Evolutionary conservation across 805 yeast species (phyloP), one percentile per base, ranked within the genome.

Genomic region (Ogataea pini): DNA sequence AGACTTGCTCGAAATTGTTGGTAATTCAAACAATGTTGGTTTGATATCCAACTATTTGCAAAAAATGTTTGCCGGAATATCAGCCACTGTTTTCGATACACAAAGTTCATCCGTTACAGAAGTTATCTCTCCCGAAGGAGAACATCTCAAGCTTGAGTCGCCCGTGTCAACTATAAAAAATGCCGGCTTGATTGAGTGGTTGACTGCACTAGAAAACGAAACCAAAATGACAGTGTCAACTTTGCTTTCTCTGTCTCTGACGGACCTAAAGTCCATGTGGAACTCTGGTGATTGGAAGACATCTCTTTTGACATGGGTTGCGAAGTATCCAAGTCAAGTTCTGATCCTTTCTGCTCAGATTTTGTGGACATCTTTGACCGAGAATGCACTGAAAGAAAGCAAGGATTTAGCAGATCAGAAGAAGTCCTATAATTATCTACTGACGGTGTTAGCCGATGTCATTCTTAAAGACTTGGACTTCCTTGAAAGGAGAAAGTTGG

Each of bases 1-100:
- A 50, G 97, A 92, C 62, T 67, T 92, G 25, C 69, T 92, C 28
- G 96, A 89, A 51, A 77, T 92, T 33, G 77, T 92, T 29, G 96
- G 97, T 2, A 77, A 83, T 44, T 69, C 80, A 0, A 67, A 62
- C 4, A 77, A 83, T 53, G 56, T 79, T 1, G 36, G 39, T 2
- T 55, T 72, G 6, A 71, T 84, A 3, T 81, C 83, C 14, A 75
- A 72, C 39, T 90, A 85, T 58, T 66, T 90, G 42, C 71, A 72
- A 40, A 87, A 86, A 58, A 77, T 90, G 83, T 90, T 86, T 62
- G 64, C 80, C 4, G 95, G 92, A 1, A 69, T 89, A 2, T 55
- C 74, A 0, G 59, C 70, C 2, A 54, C 88, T 2, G 56, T 64
- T 0, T 62, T 56, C 43, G 59, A 61, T 25, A 22, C 49, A 5